phyloP scores from a whole-genome alignment of 169 alveolate species.

The Plasmodium sp. region DNA sequence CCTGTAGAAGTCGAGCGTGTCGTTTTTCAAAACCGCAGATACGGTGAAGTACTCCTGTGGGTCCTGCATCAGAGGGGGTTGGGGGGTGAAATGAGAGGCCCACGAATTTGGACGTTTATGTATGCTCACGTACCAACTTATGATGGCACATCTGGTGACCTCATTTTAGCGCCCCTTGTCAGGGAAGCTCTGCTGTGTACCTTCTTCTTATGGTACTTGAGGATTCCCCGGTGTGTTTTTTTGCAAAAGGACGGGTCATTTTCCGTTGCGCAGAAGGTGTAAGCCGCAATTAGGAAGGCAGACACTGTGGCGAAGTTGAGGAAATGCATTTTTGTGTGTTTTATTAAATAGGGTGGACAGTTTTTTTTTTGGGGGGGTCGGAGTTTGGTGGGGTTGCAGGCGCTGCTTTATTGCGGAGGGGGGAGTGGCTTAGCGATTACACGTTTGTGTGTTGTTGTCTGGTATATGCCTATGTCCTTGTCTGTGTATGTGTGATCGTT shows the following conservation, averaged over 20 bases:
- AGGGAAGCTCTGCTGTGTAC: neutral
- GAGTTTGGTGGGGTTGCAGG: neutral
- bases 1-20: constrained; percentile 42
- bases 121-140: neutral
- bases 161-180: neutral
- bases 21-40: constrained; percentile 36
- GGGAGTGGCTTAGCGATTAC: neutral
- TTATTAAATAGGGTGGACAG: neutral
- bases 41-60: constrained; percentile 36
- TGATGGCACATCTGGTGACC: neutral
- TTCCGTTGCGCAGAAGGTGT: neutral
- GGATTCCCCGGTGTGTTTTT: constrained; percentile 56
- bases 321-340: constrained; percentile 29
- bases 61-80: neutral
- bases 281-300: constrained; percentile 4
- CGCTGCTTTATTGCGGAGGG: neutral
- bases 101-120: neutral
- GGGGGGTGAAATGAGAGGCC: neutral
- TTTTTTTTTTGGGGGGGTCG: neutral
- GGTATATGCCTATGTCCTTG: neutral
- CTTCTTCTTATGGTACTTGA: constrained; percentile 59
- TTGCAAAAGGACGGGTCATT: constrained; percentile 29
- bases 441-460: neutral
- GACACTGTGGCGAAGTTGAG: neutral
- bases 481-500: neutral